Conservation (phyloP, 176 grass and related monocot genomes). For the Carex cristatella region DNA sequence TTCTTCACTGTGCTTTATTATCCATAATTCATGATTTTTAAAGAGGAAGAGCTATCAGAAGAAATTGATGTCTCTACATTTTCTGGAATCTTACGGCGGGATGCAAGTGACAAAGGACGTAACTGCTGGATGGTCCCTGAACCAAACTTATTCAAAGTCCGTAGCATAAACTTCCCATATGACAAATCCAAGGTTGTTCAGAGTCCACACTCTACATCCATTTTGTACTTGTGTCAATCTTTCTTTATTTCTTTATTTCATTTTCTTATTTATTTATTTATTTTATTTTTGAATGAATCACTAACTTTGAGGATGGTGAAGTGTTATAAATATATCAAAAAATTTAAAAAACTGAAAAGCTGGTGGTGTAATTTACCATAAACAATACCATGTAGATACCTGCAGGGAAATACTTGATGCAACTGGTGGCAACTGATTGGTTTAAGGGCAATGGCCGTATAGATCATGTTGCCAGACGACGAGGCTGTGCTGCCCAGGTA, state of each 20-base stretch:
- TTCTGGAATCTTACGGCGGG: conserved; percentile 57
- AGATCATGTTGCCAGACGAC: conserved; percentile 76
- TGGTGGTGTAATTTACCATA: background rate
- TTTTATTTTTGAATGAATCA: background rate
- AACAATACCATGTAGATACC: conserved; percentile 47
- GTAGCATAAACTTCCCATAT: conserved; percentile 67
- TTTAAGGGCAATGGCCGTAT: conserved; percentile 62
- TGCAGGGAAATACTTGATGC: conserved; percentile 76
- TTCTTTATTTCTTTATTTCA: background rate
- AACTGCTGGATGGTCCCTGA: conserved; percentile 83
- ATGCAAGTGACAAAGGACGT: conserved; percentile 64
- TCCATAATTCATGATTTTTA: conserved; percentile 18
- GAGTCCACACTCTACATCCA: background rate
- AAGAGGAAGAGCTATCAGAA: conserved; percentile 33
- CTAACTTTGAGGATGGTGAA: conserved; percentile 8
- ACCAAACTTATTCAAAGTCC: conserved; percentile 88
- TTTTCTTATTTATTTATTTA: background rate
- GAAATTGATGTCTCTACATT: conserved; percentile 74
- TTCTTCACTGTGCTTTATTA: conserved; percentile 13
- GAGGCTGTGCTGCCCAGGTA: conserved; percentile 69
- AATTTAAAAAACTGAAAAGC: conserved; percentile 2
- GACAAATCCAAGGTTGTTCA: conserved; percentile 90
- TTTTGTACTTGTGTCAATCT: background rate
- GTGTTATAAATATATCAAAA: conserved; percentile 15
- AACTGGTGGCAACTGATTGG: conserved; percentile 83